Evolutionary conservation across 768 basidiomycete species (phyloP).

Genomic region (Crepidotus variabilis): DNA sequence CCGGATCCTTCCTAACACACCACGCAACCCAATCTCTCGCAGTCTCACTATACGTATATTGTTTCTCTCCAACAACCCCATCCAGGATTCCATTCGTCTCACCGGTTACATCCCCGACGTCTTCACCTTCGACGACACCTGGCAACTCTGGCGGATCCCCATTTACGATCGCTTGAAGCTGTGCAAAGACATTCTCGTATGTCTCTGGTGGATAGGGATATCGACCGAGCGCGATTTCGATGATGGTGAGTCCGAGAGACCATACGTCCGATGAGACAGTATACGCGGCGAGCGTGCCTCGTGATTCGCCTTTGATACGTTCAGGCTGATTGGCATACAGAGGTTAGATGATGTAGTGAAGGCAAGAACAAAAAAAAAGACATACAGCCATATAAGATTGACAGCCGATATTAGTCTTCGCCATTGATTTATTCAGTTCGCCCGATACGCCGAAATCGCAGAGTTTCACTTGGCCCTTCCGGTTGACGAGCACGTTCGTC

Average conservation of each 20-base stretch:
- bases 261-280: constrained; percentile 97
- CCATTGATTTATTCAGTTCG: constrained; percentile 92
- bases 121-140: constrained; percentile 32
- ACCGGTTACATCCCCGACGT: constrained; percentile 11
- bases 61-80: background rate
- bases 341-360: constrained; percentile 1
- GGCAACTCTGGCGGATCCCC: constrained; percentile 90
- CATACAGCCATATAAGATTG: constrained; percentile 98
- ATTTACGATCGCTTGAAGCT: constrained; percentile 92
- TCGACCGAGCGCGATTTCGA: constrained; percentile 85
- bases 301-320: constrained; percentile 92
- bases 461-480: constrained; percentile 85
- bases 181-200: constrained; percentile 95
- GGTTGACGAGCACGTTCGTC: constrained; percentile 89
- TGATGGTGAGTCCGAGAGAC: constrained; percentile 92
- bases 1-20: constrained; percentile 81
- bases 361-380: constrained; percentile 10
- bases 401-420: constrained; percentile 98
- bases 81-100: background rate
- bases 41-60: constrained; percentile 47
- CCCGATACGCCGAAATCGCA: constrained; percentile 99
- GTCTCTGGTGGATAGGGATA: constrained; percentile 99
- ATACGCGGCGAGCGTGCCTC: constrained; percentile 82
- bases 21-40: constrained; percentile 80
- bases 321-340: constrained; percentile 61